phyloP scores from a whole-genome alignment of 148 eudicot genomes.

The Chenopodium berlandieri region DNA sequence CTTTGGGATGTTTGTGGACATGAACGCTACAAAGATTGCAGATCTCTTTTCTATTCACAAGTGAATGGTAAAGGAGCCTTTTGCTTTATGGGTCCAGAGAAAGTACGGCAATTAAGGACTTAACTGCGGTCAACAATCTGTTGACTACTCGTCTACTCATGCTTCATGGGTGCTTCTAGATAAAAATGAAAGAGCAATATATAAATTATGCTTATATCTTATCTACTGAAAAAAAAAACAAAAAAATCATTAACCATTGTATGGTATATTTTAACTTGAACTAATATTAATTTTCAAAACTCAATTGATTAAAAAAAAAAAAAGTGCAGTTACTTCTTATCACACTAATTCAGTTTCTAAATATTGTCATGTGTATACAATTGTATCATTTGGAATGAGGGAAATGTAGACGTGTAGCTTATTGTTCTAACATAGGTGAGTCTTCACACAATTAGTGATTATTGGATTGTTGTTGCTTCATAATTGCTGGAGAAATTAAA shows the following conservation, averaged over 20 bases:
- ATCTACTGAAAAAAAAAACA: too few species aligned
- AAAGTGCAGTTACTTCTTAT: not conserved
- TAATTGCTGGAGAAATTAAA: not conserved
- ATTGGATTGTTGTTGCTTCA: not conserved
- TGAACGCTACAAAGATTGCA: conserved; percentile 83
- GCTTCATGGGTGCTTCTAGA: not conserved
- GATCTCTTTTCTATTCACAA: conserved; percentile 85
- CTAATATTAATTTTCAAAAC: not conserved
- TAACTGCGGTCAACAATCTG: not conserved
- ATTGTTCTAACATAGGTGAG: not conserved
- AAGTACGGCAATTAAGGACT: not conserved
- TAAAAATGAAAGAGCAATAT: not conserved
- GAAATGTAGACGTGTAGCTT: not conserved
- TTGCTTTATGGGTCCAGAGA: not conserved
- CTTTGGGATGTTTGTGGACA: conserved; percentile 93
- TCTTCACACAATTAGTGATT: not conserved
- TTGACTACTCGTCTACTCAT: not conserved
- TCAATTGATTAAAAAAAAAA: too few species aligned
- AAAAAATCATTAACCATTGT: too few species aligned
- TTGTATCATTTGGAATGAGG: not conserved
- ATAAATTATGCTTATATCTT: not conserved
- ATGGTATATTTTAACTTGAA: not conserved
- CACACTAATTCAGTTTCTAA: not conserved
- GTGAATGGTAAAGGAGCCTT: conserved; percentile 49
- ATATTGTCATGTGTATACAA: not conserved